Evolutionary conservation across 345 rosid genomes (phyloP), one percentile per base, ranked within the genome.

Genomic region (Firmiana major): DNA sequence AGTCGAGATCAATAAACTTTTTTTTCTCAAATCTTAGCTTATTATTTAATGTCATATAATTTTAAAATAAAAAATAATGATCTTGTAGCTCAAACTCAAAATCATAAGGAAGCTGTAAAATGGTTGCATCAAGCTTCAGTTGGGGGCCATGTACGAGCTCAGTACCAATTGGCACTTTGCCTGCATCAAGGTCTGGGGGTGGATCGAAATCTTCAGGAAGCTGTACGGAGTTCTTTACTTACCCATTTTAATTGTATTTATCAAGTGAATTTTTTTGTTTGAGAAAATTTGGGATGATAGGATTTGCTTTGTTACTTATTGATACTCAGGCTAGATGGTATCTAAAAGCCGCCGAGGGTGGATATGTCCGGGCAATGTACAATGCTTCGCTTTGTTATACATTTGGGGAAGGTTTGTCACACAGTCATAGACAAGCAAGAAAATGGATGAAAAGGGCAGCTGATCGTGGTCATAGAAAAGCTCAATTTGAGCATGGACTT

Each of bases 381-480:
- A 92, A 90, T 76, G 75, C 84, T 45, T 88, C 97, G 1, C 88
- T 91, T 19, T 92, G 99, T 81, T 91, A 91, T 60, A 87, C 88
- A 1, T 79, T 79, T 75, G 98, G 99, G 10, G 93, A 96, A 87
- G 98, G 99, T 36, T 82, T 96, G 66, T 72, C 87, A 0, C 89
- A 77, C 74, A 90, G 77, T 83, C 90, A 69, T 42, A 84, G 81
- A 42, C 84, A 80, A 75, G 93, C 93, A 45, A 88, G 86, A 70
- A 93, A 87, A 84, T 96, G 98, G 99, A 93, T 96, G 99, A 92
- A 89, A 83, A 85, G 89, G 42, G 99, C 98, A 74, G 99, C 98
- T 45, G 97, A 92, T 85, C 86, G 77, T 9, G 97, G 94, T 71
- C 98, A 93, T 71, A 81, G 92, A 79, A 93, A 88, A 87, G 98